Percentiles rank a stretch among this genome's conserved stretches.
These are phyloP conservation scores for Rubroboletus satanas DNA, from an alignment of 768 basidiomycete genomes.

Conservation along the genomic window DNA sequence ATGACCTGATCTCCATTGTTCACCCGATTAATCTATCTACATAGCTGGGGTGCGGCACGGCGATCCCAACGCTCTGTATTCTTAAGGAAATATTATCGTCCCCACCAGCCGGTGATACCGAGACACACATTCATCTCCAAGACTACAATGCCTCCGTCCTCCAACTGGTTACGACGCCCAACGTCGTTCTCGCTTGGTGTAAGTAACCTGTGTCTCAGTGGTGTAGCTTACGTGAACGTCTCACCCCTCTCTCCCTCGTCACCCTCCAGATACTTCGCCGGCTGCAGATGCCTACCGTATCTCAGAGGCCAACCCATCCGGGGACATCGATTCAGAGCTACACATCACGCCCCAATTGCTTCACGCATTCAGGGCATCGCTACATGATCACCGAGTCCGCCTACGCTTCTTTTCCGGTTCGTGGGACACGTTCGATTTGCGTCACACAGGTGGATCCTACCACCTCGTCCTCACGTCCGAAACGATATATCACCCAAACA, in stretches of 20 bases:
- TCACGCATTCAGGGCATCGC: conserved; percentile 57
- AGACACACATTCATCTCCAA: conserved; percentile 72
- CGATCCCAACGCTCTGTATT: conserved; percentile 75
- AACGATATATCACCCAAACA: conserved; percentile 79
- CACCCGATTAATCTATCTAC: neutral
- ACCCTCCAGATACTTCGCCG: conserved; percentile 52
- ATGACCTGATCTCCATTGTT: neutral
- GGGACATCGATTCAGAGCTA: conserved; percentile 46
- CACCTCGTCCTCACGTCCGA: conserved; percentile 85
- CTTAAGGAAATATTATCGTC: conserved; percentile 56
- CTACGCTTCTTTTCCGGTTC: conserved; percentile 79
- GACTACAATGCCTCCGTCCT: conserved; percentile 88
- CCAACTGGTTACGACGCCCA: conserved; percentile 74
- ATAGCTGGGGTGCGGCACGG: conserved; percentile 92
- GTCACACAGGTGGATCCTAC: conserved; percentile 40
- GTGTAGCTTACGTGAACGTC: neutral
- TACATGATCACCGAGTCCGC: conserved; percentile 49
- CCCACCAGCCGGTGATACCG: conserved; percentile 9
- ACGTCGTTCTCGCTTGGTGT: conserved; percentile 82
- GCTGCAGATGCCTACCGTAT: conserved; percentile 48
- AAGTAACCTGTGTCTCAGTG: conserved; percentile 29
- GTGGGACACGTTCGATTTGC: conserved; percentile 59
- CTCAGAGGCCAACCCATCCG: conserved; percentile 23
- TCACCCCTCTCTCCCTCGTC: neutral
- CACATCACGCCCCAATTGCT: conserved; percentile 63